Conservation (phyloP, 2,329 filamentous ascomycete genomes). For the Domatiomyces globalis region DNA sequence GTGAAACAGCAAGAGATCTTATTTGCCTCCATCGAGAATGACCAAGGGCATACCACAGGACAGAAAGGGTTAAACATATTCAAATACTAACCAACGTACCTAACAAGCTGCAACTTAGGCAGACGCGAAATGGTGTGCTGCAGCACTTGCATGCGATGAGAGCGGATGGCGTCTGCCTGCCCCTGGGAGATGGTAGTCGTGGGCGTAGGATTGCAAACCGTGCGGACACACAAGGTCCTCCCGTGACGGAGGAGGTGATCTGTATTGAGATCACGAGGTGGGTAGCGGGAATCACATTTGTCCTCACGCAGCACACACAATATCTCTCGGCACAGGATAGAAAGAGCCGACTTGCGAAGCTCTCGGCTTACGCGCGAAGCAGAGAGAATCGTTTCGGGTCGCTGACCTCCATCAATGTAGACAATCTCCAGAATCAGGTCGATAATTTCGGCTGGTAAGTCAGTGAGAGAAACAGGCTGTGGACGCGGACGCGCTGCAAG, state of each 20-base stretch:
- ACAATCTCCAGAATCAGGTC: constrained; percentile 8
- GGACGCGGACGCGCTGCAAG: neutral
- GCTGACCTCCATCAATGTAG: constrained; percentile 7
- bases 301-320: constrained; percentile 10
- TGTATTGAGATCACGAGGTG: constrained; percentile 4
- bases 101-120: constrained; percentile 9
- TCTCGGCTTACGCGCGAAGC: constrained; percentile 8
- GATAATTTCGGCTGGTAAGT: constrained; percentile 9
- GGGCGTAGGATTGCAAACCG: neutral
- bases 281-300: constrained; percentile 2
- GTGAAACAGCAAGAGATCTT: neutral
- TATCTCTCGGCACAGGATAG: constrained; percentile 8
- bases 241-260: constrained; percentile 8
- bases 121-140: constrained; percentile 6
- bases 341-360: constrained; percentile 9
- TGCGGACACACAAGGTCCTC: constrained; percentile 6
- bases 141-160: constrained; percentile 3
- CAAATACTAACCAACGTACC: constrained; percentile 4
- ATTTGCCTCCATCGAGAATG: neutral
- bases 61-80: constrained; percentile 1
- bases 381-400: constrained; percentile 5
- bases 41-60: constrained; percentile 4
- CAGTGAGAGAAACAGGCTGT: neutral
- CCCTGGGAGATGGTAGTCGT: neutral
- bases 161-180: neutral